These are phyloP conservation scores for Diplocarpon mali DNA, from an alignment of 2,329 filamentous ascomycete species.

Conservation along the genomic window DNA sequence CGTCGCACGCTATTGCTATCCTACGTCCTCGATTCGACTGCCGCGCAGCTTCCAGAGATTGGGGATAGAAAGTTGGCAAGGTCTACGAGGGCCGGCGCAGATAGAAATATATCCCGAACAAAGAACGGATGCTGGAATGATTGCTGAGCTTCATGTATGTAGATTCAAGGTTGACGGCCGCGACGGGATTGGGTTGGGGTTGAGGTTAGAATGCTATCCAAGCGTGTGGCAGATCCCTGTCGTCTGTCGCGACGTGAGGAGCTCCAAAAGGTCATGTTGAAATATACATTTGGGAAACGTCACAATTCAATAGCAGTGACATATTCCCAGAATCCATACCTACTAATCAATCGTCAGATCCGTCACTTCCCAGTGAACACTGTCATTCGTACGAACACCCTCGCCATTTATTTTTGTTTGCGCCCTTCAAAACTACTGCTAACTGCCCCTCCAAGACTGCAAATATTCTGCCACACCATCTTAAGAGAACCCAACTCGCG, in stretches of 20 bases:
- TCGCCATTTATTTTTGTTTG: no score
- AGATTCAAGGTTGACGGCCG: neutral
- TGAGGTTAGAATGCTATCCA: neutral
- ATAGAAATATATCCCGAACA: neutral
- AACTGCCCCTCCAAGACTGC: conserved; percentile 1
- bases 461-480: neutral
- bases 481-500: no score
- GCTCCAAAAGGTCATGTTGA: no score
- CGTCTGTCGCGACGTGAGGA: neutral
- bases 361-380: neutral
- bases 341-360: neutral
- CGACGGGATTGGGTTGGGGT: neutral
- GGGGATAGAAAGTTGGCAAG: neutral
- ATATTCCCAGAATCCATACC: neutral
- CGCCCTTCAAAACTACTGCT: neutral
- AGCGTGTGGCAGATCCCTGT: neutral
- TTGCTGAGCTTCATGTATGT: neutral
- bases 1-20: conserved; percentile 1
- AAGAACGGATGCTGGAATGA: conserved; percentile 1
- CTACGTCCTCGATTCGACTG: neutral
- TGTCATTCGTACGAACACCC: neutral
- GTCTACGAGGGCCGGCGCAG: neutral
- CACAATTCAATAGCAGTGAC: neutral
- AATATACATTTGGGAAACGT: neutral
- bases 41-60: conserved; percentile 1